These are phyloP conservation scores for Rhodofomes roseus DNA, from an alignment of 1,284 basidiomycete genomes.

Conservation along the genomic window DNA sequence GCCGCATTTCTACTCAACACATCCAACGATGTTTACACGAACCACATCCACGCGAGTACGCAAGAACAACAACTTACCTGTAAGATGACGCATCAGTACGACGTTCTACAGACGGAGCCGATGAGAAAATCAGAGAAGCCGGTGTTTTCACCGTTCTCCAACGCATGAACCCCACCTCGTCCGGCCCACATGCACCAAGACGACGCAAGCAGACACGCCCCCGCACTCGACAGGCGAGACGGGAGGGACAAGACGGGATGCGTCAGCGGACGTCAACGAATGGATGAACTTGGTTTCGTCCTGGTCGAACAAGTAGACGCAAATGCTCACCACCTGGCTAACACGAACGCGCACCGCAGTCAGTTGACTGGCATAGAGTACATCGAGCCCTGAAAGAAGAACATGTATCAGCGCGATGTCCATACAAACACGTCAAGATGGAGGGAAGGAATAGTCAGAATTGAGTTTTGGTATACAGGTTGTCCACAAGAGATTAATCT, in stretches of 20 bases:
- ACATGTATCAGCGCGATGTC: constrained; percentile 1
- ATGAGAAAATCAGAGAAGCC: constrained; percentile 62
- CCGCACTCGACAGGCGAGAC: constrained; percentile 20
- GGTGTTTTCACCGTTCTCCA: constrained; percentile 56
- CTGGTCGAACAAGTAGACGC: constrained; percentile 13
- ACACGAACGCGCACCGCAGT: background rate
- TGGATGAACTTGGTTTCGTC: constrained; percentile 81
- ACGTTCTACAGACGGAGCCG: background rate
- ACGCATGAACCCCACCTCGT: constrained; percentile 25
- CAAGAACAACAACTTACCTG: background rate
- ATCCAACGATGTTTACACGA: background rate
- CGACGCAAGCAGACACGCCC: constrained; percentile 38
- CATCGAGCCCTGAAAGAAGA: constrained; percentile 1
- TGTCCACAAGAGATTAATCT: constrained; percentile 66
- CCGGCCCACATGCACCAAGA: constrained; percentile 47
- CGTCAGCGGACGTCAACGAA: constrained; percentile 62
- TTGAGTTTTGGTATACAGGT: constrained; percentile 55
- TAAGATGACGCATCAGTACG: background rate
- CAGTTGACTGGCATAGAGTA: background rate
- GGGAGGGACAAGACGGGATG: constrained; percentile 31
- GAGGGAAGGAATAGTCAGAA: constrained; percentile 21
- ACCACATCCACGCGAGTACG: too few relatives aligned
- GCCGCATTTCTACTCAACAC: too few relatives aligned
- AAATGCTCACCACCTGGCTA: constrained; percentile 20
- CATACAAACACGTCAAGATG: constrained; percentile 3